Evolutionary conservation across 2,329 filamentous ascomycete species (phyloP).

Genomic region (Scolecobasidium constrictum): DNA sequence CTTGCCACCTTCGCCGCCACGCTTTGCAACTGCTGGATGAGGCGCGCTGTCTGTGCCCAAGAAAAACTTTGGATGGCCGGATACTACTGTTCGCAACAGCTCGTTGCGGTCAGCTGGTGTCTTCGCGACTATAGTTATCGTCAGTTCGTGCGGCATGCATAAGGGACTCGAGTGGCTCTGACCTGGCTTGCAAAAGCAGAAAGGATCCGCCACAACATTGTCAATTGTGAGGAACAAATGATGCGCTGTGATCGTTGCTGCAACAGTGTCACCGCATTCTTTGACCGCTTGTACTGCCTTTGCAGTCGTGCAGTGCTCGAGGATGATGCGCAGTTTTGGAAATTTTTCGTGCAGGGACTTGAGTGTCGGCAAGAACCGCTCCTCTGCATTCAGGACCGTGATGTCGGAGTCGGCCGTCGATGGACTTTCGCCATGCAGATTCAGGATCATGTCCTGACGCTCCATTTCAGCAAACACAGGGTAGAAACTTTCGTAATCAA

Average conservation of each 20-base stretch:
- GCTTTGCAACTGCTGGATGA: slow-evolving; percentile 51
- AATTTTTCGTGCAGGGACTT: slow-evolving; percentile 62
- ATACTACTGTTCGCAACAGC: slow-evolving; percentile 53
- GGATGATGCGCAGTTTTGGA: slow-evolving; percentile 53
- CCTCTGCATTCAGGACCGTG: slow-evolving; percentile 54
- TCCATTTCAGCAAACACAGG: slow-evolving; percentile 87
- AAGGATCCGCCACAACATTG: slow-evolving; percentile 59
- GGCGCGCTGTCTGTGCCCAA: slow-evolving; percentile 62
- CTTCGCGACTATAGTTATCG: slow-evolving; percentile 31
- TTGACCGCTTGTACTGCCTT: slow-evolving; percentile 70
- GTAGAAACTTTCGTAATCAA: slow-evolving; percentile 60
- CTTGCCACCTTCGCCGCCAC: slow-evolving; percentile 31
- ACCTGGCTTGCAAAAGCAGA: slow-evolving; percentile 68
- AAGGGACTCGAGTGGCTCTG: slow-evolving; percentile 26
- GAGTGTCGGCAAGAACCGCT: slow-evolving; percentile 71
- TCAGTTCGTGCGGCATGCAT: not conserved
- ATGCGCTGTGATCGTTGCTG: slow-evolving; percentile 70
- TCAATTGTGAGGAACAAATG: slow-evolving; percentile 74
- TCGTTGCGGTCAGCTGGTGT: slow-evolving; percentile 62
- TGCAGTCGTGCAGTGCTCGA: slow-evolving; percentile 83
- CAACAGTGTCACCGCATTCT: slow-evolving; percentile 66
- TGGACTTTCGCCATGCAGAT: slow-evolving; percentile 86
- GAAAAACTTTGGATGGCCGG: slow-evolving; percentile 57
- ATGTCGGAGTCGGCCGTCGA: slow-evolving; percentile 30
- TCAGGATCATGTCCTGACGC: slow-evolving; percentile 68